Conservation (phyloP, 805 yeast genomes). For the Ogataea pilisensis region DNA sequence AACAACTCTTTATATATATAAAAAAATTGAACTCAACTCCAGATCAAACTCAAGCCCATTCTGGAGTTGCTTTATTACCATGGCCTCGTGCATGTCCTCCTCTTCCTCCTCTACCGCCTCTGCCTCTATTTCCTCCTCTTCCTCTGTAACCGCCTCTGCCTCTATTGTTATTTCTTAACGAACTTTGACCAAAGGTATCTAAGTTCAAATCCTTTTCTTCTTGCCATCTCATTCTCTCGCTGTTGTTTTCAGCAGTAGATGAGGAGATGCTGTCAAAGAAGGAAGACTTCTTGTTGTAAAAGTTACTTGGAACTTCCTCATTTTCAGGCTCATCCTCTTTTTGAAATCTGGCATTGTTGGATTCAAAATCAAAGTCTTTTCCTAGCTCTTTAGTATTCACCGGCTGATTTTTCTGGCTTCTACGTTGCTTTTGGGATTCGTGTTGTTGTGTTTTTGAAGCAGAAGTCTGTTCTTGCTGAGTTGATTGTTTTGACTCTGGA, state of each 20-base stretch:
- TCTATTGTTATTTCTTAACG: conserved; percentile 41
- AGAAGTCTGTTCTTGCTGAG: background rate
- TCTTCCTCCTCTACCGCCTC: conserved; percentile 20
- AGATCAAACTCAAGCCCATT: conserved; percentile 23
- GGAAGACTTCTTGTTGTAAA: conserved; percentile 76
- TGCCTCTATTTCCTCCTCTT: conserved; percentile 19
- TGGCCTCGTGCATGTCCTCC: conserved; percentile 21
- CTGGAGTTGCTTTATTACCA: conserved; percentile 20
- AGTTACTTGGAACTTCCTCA: conserved; percentile 29
- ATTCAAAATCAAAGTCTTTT: conserved; percentile 70
- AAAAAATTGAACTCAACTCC: too few species aligned
- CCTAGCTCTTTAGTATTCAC: conserved; percentile 15
- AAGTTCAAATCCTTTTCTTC: conserved; percentile 69
- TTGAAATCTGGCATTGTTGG: conserved; percentile 67
- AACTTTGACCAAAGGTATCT: conserved; percentile 81
- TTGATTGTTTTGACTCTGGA: conserved; percentile 1
- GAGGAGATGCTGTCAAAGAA: conserved; percentile 86
- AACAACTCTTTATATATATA: too few species aligned
- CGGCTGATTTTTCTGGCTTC: background rate
- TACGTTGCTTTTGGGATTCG: background rate
- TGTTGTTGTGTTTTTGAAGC: conserved; percentile 1
- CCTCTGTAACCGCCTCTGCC: conserved; percentile 36
- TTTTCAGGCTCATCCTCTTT: conserved; percentile 39
- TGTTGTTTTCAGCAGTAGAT: conserved; percentile 46
- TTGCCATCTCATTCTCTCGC: conserved; percentile 53